Conservation (phyloP, 176 grass and related monocot genomes). For the Poa pratensis region DNA sequence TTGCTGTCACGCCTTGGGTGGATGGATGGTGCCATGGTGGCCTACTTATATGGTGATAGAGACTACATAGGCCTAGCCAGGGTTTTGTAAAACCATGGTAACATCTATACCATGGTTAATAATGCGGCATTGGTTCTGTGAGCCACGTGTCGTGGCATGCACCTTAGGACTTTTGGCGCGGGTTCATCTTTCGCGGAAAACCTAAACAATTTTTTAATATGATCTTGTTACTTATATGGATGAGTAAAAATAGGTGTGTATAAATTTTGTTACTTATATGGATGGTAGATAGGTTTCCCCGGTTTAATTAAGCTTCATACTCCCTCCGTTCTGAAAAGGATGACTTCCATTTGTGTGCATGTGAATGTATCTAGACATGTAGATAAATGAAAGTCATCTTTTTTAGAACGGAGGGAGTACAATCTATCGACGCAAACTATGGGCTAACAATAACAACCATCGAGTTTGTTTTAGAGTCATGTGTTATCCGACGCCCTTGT, state of each 20-base stretch:
- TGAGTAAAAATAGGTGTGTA: not conserved
- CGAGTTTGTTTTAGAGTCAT: not conserved
- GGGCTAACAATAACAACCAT: not conserved
- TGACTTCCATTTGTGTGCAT: too few relatives aligned
- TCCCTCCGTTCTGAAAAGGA: too few relatives aligned
- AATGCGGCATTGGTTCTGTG: too few relatives aligned
- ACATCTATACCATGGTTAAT: not conserved
- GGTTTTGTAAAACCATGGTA: not conserved
- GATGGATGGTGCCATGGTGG: slow-evolving; percentile 2
- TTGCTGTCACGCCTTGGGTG: slow-evolving; percentile 9
- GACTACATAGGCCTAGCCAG: not conserved
- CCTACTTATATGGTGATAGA: not conserved
- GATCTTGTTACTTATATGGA: not conserved
- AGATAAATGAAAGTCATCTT: too few relatives aligned
- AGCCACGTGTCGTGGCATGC: not conserved
- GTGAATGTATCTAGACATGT: too few relatives aligned
- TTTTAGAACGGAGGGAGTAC: too few relatives aligned
- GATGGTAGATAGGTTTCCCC: not conserved
- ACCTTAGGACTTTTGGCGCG: not conserved
- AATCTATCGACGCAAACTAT: not conserved
- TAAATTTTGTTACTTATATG: not conserved
- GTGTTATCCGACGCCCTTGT: not conserved
- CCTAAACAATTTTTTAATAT: not conserved
- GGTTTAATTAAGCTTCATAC: not conserved
- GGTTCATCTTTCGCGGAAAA: not conserved